These are phyloP conservation scores for Cyclotella sp. DNA, from an alignment of 108 stramenopile species.

Conservation along the genomic window DNA sequence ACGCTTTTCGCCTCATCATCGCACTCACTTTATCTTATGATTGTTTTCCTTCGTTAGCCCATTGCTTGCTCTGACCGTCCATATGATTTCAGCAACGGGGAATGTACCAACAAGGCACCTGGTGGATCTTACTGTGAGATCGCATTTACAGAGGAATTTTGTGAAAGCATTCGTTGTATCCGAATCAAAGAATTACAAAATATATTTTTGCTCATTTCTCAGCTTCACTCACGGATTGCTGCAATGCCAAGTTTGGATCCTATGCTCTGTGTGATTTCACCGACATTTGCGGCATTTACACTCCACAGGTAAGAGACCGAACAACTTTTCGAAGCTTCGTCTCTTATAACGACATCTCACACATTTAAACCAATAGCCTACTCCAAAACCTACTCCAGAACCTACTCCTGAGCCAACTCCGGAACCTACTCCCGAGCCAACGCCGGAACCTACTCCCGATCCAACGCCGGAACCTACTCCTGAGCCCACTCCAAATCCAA, in stretches of 20 bases:
- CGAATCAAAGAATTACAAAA: background rate
- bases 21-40: background rate
- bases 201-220: background rate
- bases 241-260: background rate
- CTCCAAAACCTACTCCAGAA: constrained; percentile 3
- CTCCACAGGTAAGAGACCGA: background rate
- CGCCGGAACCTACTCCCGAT: background rate
- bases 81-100: background rate
- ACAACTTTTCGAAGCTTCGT: background rate
- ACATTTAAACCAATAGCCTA: background rate
- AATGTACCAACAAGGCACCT: constrained; percentile 5
- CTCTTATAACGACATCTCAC: background rate
- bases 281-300: constrained; percentile 15
- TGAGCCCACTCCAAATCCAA: constrained; percentile 2
- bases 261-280: constrained; percentile 2
- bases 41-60: background rate
- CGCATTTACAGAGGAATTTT: no score
- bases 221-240: background rate
- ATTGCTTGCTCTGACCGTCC: background rate
- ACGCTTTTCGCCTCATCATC: background rate
- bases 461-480: background rate
- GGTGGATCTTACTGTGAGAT: constrained; percentile 4
- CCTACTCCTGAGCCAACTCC: constrained; percentile 6
- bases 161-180: background rate
- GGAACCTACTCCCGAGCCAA: background rate